phyloP scores from a whole-genome alignment of 139 green algal species.

The Micromonas commoda region DNA sequence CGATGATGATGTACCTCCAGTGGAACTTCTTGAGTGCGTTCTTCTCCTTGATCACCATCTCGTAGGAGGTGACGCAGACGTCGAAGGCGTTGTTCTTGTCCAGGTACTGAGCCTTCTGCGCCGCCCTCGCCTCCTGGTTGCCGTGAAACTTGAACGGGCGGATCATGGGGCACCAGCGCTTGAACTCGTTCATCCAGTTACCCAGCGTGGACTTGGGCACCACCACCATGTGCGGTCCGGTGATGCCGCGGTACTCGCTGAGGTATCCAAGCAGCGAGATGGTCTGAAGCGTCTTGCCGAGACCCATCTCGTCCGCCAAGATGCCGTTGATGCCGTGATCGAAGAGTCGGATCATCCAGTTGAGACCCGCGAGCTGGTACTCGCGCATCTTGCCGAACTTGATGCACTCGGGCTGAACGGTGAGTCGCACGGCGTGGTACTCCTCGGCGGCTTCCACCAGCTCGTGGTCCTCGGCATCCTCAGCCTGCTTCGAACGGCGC shows the following conservation, averaged over 20 bases:
- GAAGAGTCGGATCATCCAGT: conserved; percentile 98
- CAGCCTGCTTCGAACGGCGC: conserved; percentile 44
- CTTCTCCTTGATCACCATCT: conserved; percentile 99
- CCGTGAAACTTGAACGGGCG: conserved; percentile 91
- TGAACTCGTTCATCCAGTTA: conserved; percentile 99
- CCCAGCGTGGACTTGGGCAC: conserved; percentile 95
- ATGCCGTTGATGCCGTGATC: conserved; percentile 99
- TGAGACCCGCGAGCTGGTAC: conserved; percentile 98
- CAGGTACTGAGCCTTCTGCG: conserved; percentile 52
- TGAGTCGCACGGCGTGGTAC: conserved; percentile 34
- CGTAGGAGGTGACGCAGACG: conserved; percentile 91
- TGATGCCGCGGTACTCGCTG: conserved; percentile 91
- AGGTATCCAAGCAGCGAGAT: conserved; percentile 95
- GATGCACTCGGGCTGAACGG: conserved; percentile 57
- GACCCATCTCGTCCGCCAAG: conserved; percentile 96
- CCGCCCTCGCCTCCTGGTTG: conserved; percentile 77
- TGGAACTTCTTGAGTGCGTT: conserved; percentile 85
- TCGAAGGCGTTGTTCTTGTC: conserved; percentile 79
- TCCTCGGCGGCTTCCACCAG: conserved; percentile 83
- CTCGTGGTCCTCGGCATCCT: conserved; percentile 89
- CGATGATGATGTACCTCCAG: conserved; percentile 99
- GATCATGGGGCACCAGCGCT: conserved; percentile 84
- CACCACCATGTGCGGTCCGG: conserved; percentile 93
- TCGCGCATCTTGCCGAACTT: conserved; percentile 84
- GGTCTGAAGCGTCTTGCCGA: conserved; percentile 98